Percentiles rank a stretch among this genome's conserved stretches.
These are phyloP conservation scores for Colletotrichum limetticola DNA, from an alignment of 2,329 filamentous ascomycete genomes.

Conservation along the genomic window DNA sequence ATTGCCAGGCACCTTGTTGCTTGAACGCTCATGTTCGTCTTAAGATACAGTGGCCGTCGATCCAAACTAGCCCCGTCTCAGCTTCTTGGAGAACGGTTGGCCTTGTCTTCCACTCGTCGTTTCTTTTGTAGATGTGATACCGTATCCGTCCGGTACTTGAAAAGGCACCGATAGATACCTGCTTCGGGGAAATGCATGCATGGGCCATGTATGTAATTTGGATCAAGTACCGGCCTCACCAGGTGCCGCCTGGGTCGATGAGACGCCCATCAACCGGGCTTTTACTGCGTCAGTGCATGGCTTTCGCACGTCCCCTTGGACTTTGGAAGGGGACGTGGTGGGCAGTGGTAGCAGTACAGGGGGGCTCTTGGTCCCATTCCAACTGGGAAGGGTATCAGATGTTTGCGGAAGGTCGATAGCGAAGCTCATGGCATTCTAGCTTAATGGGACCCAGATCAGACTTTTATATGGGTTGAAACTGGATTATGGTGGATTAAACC, in stretches of 20 bases:
- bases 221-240: conserved; percentile 28
- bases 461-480: neutral
- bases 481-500: neutral
- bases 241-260: conserved; percentile 13
- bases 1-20: neutral
- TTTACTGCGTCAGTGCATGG: neutral
- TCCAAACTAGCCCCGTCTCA: conserved; percentile 26
- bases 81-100: conserved; percentile 13
- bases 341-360: conserved; percentile 7
- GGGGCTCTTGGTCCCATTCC: conserved; percentile 1
- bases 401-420: neutral
- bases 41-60: neutral
- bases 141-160: conserved; percentile 2
- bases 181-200: conserved; percentile 29
- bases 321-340: neutral
- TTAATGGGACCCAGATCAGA: neutral
- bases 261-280: conserved; percentile 19
- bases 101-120: neutral
- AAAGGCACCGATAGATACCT: conserved; percentile 8
- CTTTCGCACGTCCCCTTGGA: neutral
- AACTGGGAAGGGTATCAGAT: neutral
- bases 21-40: conserved; percentile 14
- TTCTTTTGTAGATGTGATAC: conserved; percentile 10
- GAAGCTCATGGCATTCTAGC: neutral
- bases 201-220: conserved; percentile 27